Evolutionary conservation across 345 rosid genomes (phyloP).

Genomic region (Rhizophora mangle): DNA sequence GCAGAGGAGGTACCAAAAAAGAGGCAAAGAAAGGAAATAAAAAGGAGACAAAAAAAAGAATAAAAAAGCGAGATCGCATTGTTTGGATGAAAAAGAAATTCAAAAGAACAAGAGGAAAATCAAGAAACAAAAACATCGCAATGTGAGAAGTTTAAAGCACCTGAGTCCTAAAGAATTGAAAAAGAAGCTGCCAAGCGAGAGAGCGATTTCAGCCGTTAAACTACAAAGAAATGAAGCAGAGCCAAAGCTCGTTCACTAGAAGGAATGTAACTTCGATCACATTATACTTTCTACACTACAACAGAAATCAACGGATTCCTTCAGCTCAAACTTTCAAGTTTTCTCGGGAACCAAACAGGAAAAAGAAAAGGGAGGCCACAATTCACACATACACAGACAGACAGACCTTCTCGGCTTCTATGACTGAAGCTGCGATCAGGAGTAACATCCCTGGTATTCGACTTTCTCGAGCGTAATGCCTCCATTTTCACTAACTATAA

Average conservation of each 20-base stretch:
- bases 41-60: background rate
- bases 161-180: no score
- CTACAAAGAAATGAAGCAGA: no score
- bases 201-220: background rate
- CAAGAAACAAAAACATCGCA: no score
- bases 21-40: background rate
- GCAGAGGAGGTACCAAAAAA: background rate
- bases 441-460: constrained; percentile 20
- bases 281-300: background rate
- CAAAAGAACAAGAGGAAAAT: no score
- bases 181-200: no score
- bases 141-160: no score
- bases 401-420: constrained; percentile 35
- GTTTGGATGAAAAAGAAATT: no score
- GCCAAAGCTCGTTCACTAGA: no score
- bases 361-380: background rate
- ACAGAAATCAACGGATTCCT: background rate
- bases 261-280: background rate
- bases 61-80: no score
- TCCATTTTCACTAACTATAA: constrained; percentile 45
- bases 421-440: constrained; percentile 31
- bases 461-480: constrained; percentile 36
- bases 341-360: constrained; percentile 26
- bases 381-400: no score
- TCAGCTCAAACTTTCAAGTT: constrained; percentile 3